Percentiles rank a stretch among this genome's conserved stretches.
Evolutionary conservation across 148 eudicot species (phyloP).

Genomic region (Fagopyrum tataricum): DNA sequence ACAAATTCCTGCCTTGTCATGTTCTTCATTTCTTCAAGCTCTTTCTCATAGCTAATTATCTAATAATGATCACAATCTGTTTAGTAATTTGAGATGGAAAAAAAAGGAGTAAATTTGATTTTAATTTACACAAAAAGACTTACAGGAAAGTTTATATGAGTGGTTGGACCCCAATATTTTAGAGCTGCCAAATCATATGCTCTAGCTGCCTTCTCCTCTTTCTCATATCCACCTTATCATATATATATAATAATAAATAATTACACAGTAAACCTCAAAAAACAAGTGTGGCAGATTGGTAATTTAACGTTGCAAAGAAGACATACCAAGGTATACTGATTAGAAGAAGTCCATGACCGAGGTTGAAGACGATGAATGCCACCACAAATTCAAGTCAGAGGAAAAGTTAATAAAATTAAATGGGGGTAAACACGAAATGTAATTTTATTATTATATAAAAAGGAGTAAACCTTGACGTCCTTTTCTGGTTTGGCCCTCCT

Average conservation of each 20-base stretch:
- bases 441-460: not conserved
- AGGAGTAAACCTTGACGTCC: slow-evolving; percentile 68
- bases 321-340: slow-evolving; percentile 30
- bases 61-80: slow-evolving; percentile 13
- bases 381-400: not conserved
- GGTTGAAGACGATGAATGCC: not conserved
- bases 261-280: not conserved
- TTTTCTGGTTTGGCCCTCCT: slow-evolving; percentile 86
- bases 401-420: not conserved
- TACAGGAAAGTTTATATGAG: slow-evolving; percentile 72
- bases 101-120: not conserved
- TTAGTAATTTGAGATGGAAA: not conserved
- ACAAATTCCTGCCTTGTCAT: slow-evolving; percentile 84
- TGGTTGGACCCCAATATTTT: slow-evolving; percentile 80
- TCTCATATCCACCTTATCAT: slow-evolving; percentile 80
- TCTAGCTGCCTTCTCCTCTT: slow-evolving; percentile 78
- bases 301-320: not conserved
- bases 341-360: not conserved
- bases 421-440: not conserved
- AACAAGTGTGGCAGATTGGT: not conserved
- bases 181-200: slow-evolving; percentile 83
- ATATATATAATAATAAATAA: not conserved
- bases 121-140: slow-evolving; percentile 8
- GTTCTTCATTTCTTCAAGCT: slow-evolving; percentile 70
- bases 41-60: slow-evolving; percentile 60